Evolutionary conservation across 306 rosid genomes (phyloP).

Genomic region (Lithocarpus polystachyus): DNA sequence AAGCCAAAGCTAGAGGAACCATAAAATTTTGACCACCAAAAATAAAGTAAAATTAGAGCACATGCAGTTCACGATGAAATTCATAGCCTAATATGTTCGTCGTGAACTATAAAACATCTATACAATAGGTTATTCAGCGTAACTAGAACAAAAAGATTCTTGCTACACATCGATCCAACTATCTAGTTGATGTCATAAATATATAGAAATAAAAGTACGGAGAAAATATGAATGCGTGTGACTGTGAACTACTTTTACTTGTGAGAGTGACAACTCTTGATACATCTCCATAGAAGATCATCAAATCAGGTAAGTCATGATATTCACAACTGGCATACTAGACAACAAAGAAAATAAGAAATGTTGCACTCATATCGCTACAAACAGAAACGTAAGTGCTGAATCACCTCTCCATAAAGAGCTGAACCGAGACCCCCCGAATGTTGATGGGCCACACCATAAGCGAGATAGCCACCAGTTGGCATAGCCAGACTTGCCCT

Average conservation of each 20-base stretch:
- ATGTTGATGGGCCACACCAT: constrained; percentile 85
- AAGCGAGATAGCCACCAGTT: constrained; percentile 56
- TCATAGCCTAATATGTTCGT: not conserved
- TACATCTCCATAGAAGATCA: not conserved
- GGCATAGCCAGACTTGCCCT: constrained; percentile 35
- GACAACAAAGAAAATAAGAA: too few species aligned
- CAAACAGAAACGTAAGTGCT: not conserved
- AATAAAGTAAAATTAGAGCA: not conserved
- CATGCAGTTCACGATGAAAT: not conserved
- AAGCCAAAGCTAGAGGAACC: not conserved
- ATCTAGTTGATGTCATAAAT: not conserved
- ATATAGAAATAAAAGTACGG: not conserved
- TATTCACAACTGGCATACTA: not conserved
- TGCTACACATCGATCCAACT: not conserved
- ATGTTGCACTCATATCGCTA: too few species aligned
- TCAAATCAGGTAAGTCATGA: not conserved
- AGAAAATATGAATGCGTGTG: not conserved
- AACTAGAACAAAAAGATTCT: not conserved
- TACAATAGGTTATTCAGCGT: not conserved
- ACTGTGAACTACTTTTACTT: not conserved
- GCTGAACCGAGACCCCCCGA: constrained; percentile 60
- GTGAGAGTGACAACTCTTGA: not conserved
- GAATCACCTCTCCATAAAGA: constrained; percentile 63
- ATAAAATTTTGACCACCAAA: too few species aligned
- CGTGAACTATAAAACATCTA: not conserved